Percentiles rank a stretch among this genome's conserved stretches.
phyloP scores from a whole-genome alignment of 139 green algal species.

The Chlamydomonas incerta region DNA sequence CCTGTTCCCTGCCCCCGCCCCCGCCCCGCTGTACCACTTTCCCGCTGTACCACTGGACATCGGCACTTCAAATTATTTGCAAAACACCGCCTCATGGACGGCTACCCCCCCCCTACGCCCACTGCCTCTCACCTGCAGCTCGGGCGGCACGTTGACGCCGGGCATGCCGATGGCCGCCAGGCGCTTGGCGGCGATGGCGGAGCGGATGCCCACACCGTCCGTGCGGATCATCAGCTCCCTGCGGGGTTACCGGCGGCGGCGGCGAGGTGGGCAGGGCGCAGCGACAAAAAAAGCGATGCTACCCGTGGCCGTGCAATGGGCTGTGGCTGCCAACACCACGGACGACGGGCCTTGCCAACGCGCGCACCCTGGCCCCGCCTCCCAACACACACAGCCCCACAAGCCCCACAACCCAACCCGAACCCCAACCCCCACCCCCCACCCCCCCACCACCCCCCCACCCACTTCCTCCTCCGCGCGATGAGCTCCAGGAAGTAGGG shows the following conservation, averaged over 20 bases:
- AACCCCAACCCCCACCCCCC: too few species aligned
- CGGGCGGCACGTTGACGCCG: not conserved
- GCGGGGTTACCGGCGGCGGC: too few species aligned
- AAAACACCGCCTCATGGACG: too few species aligned
- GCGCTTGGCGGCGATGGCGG: conserved; percentile 17
- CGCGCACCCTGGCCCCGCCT: not conserved
- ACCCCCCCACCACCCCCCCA: too few species aligned
- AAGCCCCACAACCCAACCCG: not conserved
- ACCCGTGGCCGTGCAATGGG: too few species aligned
- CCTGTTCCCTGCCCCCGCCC: too few species aligned
- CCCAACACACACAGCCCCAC: not conserved
- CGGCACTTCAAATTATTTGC: too few species aligned
- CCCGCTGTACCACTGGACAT: too few species aligned
- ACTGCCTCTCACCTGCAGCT: conserved; percentile 8
- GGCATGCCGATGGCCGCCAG: conserved; percentile 12
- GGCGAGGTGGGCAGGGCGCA: not conserved
- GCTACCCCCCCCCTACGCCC: not conserved
- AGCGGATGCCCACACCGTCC: conserved; percentile 33
- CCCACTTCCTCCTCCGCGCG: conserved; percentile 2
- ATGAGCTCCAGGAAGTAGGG: conserved; percentile 78
- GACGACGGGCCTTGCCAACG: too few species aligned
- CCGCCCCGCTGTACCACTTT: too few species aligned
- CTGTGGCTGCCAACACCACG: too few species aligned
- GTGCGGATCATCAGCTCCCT: conserved; percentile 38
- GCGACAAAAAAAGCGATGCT: too few species aligned